Evolutionary conservation across 225 moss, liverwort and hornwort genomes (phyloP).

Genomic region (Neckera pumila): DNA sequence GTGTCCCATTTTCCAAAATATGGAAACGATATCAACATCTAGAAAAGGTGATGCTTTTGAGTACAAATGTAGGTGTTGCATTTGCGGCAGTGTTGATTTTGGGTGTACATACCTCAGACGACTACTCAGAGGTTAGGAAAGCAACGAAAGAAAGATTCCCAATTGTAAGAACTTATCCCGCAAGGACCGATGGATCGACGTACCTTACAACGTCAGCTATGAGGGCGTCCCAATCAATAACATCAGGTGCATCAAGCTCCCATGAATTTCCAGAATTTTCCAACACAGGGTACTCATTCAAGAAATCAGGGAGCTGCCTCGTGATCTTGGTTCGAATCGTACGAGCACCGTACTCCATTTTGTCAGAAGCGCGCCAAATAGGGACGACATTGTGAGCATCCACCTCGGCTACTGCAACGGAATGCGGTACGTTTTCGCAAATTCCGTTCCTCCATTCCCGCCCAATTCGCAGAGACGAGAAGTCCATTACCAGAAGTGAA

Average conservation of each 20-base stretch:
- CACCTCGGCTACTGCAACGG: constrained; percentile 63
- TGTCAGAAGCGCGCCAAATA: constrained; percentile 73
- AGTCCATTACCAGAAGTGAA: constrained; percentile 70
- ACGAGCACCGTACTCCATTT: constrained; percentile 91
- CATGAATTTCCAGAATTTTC: constrained; percentile 46
- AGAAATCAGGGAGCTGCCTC: constrained; percentile 63
- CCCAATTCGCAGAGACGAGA: constrained; percentile 83
- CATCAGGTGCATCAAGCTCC: constrained; percentile 36
- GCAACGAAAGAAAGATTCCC: not conserved
- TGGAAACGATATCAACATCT: not conserved
- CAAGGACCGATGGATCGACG: not conserved
- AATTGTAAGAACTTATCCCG: not conserved
- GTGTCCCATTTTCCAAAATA: not conserved
- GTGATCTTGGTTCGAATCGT: constrained; percentile 84
- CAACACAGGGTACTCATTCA: constrained; percentile 63
- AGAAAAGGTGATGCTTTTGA: not conserved
- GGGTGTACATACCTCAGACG: not conserved
- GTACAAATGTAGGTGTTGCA: not conserved
- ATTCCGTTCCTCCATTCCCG: constrained; percentile 63
- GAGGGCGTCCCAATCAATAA: constrained; percentile 61
- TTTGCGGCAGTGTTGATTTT: not conserved
- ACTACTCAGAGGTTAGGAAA: not conserved
- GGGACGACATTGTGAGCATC: constrained; percentile 99
- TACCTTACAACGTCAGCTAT: constrained; percentile 66
- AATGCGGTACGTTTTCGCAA: constrained; percentile 35